Evolutionary conservation across 2,329 filamentous ascomycete genomes (phyloP), one percentile per base, ranked within the genome.

Genomic region (Penicillium vulpinum): DNA sequence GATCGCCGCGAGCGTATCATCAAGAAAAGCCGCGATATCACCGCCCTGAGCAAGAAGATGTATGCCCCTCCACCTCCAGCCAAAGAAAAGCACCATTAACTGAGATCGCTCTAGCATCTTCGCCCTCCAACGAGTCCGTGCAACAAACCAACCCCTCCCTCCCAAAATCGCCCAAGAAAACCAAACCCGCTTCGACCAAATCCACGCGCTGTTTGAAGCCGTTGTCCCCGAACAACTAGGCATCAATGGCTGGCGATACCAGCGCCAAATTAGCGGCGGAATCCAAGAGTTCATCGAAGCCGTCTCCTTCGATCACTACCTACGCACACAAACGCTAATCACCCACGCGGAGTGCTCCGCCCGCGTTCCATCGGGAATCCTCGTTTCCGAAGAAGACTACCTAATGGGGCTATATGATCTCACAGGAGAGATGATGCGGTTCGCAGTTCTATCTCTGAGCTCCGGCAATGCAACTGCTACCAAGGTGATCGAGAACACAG

Each of bases 21-120:
- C 70, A 99, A 97, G 79, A 88, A 88, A 2, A 95, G 91, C 9
- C 83, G 93, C 60, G 94, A 99, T 73, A 90, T 99, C 57, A 99
- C 94, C 7, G 92, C 91, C 0, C 81, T 92, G 52, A 96, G 91
- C 76, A 99, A 99, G 81, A 99, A 97, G 79, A 95, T 97, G 92
- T 96, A 76, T 77, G 82, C 21, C n/a, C n/a, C 21, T 16, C 4
- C 28, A 64, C 35, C 31, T 24, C 26, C 28, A 8, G 5, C n/a
- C 11, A 13, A 26, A 7, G 13, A 10, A 29, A 10, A 24, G 21
- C 15, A 35, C 11, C 13, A n/a, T 15, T 40, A 39, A 38, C 21
- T 24, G n/a, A 45, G 5, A 46, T 21, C 3, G 7, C 18, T 2
- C 1, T 33, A 92, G 89, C 57, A 94, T 94, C 65, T 94, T 94